A percentile compares a stretch with the other conserved stretches of the same genome.
Conservation (phyloP, 1,139 yeast species). For the Yamadazyma spencermartinsiae region DNA sequence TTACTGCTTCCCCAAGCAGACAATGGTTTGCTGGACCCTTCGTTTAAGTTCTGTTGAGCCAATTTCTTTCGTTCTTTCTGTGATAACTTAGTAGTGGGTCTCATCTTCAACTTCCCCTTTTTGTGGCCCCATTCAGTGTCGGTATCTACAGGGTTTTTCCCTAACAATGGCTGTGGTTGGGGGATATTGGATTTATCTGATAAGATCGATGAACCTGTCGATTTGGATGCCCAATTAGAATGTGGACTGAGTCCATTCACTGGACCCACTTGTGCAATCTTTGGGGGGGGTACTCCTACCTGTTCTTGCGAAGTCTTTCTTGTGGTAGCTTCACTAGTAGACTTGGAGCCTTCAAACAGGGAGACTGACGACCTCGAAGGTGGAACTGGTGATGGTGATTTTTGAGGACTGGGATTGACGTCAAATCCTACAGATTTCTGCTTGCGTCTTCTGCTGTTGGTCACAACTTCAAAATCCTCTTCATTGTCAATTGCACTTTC, state of each 20-base stretch:
- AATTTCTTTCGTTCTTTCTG: constrained; percentile 53
- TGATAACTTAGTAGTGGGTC: constrained; percentile 41
- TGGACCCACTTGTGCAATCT: not conserved
- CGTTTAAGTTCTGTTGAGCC: constrained; percentile 7
- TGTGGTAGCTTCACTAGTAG: too few relatives aligned
- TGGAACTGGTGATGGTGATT: constrained; percentile 6
- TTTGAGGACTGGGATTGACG: constrained; percentile 1
- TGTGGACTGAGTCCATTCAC: constrained; percentile 27
- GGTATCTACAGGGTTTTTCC: constrained; percentile 8
- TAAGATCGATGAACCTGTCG: constrained; percentile 18
- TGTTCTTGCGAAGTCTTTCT: too few relatives aligned
- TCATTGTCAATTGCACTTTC: constrained; percentile 21
- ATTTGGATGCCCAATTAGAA: constrained; percentile 33
- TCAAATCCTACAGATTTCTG: constrained; percentile 18
- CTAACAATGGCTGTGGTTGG: constrained; percentile 10
- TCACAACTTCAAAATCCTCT: constrained; percentile 34
- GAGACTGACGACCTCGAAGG: constrained; percentile 14
- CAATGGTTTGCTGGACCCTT: not conserved
- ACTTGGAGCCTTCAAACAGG: too few relatives aligned
- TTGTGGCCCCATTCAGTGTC: constrained; percentile 14
- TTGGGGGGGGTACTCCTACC: constrained; percentile 5
- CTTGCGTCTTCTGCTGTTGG: constrained; percentile 22
- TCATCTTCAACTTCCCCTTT: constrained; percentile 30
- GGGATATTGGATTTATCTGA: constrained; percentile 3
- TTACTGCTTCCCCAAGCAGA: constrained; percentile 6